phyloP scores from a whole-genome alignment of 2,329 filamentous ascomycete genomes.

The Fusarium piperis region DNA sequence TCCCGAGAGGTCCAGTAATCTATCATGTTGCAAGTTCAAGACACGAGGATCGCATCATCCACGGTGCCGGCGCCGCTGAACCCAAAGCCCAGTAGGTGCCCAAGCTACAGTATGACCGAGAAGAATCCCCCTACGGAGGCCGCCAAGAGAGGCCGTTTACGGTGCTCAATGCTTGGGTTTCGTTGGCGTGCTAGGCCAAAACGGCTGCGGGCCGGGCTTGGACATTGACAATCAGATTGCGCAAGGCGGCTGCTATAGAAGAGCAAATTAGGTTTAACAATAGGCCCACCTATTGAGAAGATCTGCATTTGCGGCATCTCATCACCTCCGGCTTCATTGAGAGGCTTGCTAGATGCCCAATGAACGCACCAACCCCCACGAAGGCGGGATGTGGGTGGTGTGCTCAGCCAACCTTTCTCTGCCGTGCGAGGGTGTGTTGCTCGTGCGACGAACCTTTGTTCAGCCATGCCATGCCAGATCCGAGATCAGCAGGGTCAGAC shows the following conservation, averaged over 20 bases:
- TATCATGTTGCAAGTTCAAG: neutral
- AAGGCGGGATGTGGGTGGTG: constrained; percentile 7
- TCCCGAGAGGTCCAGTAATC: neutral
- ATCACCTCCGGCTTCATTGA: neutral
- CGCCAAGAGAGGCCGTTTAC: constrained; percentile 12
- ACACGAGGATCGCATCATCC: constrained; percentile 6
- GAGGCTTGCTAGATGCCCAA: neutral
- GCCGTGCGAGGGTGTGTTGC: constrained; percentile 8
- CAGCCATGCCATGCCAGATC: constrained; percentile 8
- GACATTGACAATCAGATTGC: neutral
- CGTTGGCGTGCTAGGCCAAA: neutral
- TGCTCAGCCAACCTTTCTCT: constrained; percentile 4
- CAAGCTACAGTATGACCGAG: constrained; percentile 1
- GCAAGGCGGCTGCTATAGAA: neutral
- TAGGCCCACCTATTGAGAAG: constrained; percentile 6
- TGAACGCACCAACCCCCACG: constrained; percentile 11
- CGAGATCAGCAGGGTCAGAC: neutral
- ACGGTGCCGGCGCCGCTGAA: constrained; percentile 1
- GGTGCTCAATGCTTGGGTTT: constrained; percentile 1
- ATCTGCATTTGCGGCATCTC: neutral
- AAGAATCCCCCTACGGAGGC: constrained; percentile 2
- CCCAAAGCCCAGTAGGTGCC: neutral
- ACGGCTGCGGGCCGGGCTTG: constrained; percentile 18
- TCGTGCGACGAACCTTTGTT: constrained; percentile 1
- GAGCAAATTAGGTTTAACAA: neutral